These are phyloP conservation scores for Rhamnella rubrinervis DNA, from an alignment of 331 rosid species.

Conservation along the genomic window DNA sequence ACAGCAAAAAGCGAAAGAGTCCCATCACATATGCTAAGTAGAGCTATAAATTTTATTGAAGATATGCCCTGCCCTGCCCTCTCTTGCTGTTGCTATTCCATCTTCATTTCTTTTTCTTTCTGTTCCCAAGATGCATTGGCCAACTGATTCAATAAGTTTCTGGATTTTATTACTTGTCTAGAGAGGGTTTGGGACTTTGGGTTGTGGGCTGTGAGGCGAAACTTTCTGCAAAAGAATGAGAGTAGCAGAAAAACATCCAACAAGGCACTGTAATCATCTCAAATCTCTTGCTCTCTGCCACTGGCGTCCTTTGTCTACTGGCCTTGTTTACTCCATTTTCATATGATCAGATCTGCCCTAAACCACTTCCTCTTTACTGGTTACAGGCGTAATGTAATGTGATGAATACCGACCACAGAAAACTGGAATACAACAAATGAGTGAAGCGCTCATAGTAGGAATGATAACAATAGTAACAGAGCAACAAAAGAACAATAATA, in stretches of 20 bases:
- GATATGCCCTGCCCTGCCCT: not conserved
- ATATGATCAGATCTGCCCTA: not conserved
- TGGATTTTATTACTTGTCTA: not conserved
- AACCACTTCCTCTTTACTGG: not conserved
- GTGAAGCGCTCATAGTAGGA: too few species aligned
- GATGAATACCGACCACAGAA: not conserved
- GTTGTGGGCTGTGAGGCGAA: not conserved
- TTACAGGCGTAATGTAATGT: not conserved
- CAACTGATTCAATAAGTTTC: not conserved
- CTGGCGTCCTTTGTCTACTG: not conserved
- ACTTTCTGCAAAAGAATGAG: not conserved
- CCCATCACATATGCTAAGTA: constrained; percentile 8
- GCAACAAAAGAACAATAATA: too few species aligned
- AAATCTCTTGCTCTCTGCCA: not conserved
- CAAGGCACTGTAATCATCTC: not conserved
- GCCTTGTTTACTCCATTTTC: not conserved
- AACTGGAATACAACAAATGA: too few species aligned
- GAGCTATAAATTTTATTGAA: too few species aligned
- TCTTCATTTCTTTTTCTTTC: not conserved
- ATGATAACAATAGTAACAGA: too few species aligned
- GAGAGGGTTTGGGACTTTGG: not conserved
- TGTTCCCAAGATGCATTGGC: not conserved
- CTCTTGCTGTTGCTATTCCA: not conserved
- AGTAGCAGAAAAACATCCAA: not conserved
- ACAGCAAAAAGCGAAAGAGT: constrained; percentile 9